phyloP scores from a whole-genome alignment of 768 basidiomycete species.

The Lactifluus hygrophoroides region DNA sequence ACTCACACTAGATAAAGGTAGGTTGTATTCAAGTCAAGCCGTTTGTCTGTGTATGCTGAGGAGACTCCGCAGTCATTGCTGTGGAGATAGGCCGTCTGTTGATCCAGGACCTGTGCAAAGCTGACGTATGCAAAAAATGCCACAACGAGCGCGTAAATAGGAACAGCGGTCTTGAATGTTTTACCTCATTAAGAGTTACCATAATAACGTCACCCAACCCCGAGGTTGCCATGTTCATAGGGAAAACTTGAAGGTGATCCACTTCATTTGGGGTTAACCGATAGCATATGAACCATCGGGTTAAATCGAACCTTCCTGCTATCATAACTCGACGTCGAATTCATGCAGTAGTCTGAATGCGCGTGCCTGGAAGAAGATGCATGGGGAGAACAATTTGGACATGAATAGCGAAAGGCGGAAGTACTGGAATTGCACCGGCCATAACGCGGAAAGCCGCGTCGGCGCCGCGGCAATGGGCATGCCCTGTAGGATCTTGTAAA shows the following conservation, averaged over 20 bases:
- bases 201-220: constrained; percentile 76
- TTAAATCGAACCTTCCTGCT: constrained; percentile 93
- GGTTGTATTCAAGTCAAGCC: constrained; percentile 90
- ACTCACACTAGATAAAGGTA: constrained; percentile 73
- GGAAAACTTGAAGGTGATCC: constrained; percentile 78
- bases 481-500: constrained; percentile 91
- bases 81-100: constrained; percentile 80
- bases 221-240: constrained; percentile 64
- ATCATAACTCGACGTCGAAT: constrained; percentile 74
- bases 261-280: constrained; percentile 84
- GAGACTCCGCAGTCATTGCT: constrained; percentile 93
- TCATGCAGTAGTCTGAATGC: constrained; percentile 96
- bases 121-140: neutral
- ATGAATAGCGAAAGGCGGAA: neutral
- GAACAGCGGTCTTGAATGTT: constrained; percentile 93
- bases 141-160: neutral
- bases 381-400: neutral
- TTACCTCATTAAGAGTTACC: constrained; percentile 95
- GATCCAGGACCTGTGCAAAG: constrained; percentile 63
- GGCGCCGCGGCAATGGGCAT: constrained; percentile 99
- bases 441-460: constrained; percentile 93
- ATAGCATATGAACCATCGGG: constrained; percentile 84
- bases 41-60: constrained; percentile 72
- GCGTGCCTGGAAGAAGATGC: constrained; percentile 58
- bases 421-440: constrained; percentile 82